phyloP scores from a whole-genome alignment of 768 basidiomycete genomes.

The Erythrobasidium yunnanense region DNA sequence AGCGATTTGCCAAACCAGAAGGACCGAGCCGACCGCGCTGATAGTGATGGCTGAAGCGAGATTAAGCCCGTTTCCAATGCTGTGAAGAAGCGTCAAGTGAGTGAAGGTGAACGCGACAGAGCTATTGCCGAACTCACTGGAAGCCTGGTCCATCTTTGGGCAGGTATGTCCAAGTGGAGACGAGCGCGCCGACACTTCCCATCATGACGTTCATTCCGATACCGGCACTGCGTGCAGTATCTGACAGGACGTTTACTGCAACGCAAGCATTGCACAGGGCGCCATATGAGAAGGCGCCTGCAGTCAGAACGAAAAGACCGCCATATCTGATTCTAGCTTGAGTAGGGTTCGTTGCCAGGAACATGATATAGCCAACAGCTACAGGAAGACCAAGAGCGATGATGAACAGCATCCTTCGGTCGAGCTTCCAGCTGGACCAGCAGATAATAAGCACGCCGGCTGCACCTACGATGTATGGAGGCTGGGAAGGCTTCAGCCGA shows the following conservation, averaged over 20 bases:
- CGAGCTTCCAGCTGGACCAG: constrained; percentile 13
- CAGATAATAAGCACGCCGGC: not conserved
- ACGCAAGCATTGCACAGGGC: constrained; percentile 31
- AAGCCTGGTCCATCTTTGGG: constrained; percentile 26
- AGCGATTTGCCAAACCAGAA: constrained; percentile 28
- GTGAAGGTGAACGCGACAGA: not conserved
- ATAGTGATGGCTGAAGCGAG: not conserved
- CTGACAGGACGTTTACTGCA: constrained; percentile 32
- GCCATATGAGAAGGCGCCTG: not conserved
- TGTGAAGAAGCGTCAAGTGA: not conserved
- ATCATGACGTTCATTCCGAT: constrained; percentile 34
- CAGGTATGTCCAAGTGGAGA: constrained; percentile 33
- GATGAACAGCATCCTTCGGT: not conserved
- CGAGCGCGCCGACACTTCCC: constrained; percentile 34
- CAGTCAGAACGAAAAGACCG: not conserved
- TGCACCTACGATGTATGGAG: constrained; percentile 1
- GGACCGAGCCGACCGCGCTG: not conserved
- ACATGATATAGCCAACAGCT: not conserved
- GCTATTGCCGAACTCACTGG: constrained; percentile 13
- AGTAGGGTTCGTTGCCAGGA: not conserved
- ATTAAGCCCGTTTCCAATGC: constrained; percentile 7
- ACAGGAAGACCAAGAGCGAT: not conserved
- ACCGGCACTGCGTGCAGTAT: constrained; percentile 30
- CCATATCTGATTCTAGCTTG: not conserved
- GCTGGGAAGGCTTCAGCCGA: not conserved